Evolutionary conservation across 805 yeast genomes (phyloP).

Genomic region (Kuraishia capsulata): DNA sequence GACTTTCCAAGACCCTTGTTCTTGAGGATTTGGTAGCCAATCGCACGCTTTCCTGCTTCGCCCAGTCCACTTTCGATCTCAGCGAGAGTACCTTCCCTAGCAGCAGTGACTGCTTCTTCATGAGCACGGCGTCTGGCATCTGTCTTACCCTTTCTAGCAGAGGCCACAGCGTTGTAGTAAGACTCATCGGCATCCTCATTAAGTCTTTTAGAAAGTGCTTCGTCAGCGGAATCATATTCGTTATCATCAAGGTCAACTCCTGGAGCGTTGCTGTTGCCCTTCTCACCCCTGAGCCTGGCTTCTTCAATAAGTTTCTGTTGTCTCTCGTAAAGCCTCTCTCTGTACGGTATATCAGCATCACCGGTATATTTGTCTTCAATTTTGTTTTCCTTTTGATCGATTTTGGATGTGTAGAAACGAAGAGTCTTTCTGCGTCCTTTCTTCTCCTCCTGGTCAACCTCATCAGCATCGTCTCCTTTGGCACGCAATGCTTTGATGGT

Average conservation of each 20-base stretch:
- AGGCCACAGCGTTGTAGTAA: slow-evolving; percentile 49
- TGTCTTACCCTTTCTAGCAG: slow-evolving; percentile 37
- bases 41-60: slow-evolving; percentile 85
- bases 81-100: slow-evolving; percentile 74
- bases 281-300: slow-evolving; percentile 78
- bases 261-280: slow-evolving; percentile 25
- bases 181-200: slow-evolving; percentile 41
- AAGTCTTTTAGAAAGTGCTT: slow-evolving; percentile 27
- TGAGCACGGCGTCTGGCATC: slow-evolving; percentile 55
- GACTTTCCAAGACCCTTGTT: slow-evolving; percentile 94
- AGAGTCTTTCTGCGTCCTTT: slow-evolving; percentile 68
- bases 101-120: slow-evolving; percentile 62
- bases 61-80: slow-evolving; percentile 62
- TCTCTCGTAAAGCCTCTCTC: slow-evolving; percentile 83
- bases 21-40: slow-evolving; percentile 89
- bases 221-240: slow-evolving; percentile 41
- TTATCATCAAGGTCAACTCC: slow-evolving; percentile 49
- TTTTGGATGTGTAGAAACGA: slow-evolving; percentile 94
- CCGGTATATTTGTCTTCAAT: slow-evolving; percentile 57
- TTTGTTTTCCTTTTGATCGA: slow-evolving; percentile 73
- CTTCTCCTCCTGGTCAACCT: slow-evolving; percentile 82
- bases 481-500: slow-evolving; percentile 29
- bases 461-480: slow-evolving; percentile 62
- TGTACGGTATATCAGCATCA: slow-evolving; percentile 86
- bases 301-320: slow-evolving; percentile 81